Evolutionary conservation across 805 yeast species (phyloP).

Genomic region (Hanseniaspora pseudoguilliermondii): DNA sequence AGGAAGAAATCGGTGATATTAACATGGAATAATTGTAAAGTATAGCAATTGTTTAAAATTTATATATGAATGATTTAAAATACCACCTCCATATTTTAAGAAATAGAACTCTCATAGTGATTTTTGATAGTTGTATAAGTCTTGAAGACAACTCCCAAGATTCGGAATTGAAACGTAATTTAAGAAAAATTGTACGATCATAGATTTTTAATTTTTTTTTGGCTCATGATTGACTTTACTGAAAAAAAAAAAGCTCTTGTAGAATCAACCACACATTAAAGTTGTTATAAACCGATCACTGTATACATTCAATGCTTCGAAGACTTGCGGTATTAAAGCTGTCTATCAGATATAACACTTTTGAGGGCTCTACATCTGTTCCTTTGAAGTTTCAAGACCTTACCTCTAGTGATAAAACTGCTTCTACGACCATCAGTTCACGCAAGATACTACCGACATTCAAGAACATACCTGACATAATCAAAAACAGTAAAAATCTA

Average conservation of each 20-base stretch:
- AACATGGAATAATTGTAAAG: constrained; percentile 26
- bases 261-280: too few species aligned
- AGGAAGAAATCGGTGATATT: constrained; percentile 32
- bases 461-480: background rate
- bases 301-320: background rate
- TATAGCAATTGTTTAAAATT: constrained; percentile 12
- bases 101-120: too few species aligned
- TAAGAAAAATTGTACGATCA: too few species aligned
- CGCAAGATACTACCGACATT: background rate
- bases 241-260: too few species aligned
- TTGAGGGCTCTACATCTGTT: constrained; percentile 2
- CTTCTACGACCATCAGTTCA: background rate
- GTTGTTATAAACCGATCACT: too few species aligned
- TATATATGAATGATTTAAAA: background rate
- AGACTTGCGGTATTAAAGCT: background rate
- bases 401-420: background rate
- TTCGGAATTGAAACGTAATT: too few species aligned
- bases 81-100: too few species aligned
- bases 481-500: background rate
- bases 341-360: background rate
- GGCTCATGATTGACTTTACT: too few species aligned
- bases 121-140: too few species aligned
- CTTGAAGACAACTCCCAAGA: too few species aligned
- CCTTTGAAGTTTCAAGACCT: constrained; percentile 1
- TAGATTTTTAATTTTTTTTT: too few species aligned